Evolutionary conservation across 1,284 basidiomycete genomes (phyloP).

Genomic region (Phellopilus nigrolimitatus): DNA sequence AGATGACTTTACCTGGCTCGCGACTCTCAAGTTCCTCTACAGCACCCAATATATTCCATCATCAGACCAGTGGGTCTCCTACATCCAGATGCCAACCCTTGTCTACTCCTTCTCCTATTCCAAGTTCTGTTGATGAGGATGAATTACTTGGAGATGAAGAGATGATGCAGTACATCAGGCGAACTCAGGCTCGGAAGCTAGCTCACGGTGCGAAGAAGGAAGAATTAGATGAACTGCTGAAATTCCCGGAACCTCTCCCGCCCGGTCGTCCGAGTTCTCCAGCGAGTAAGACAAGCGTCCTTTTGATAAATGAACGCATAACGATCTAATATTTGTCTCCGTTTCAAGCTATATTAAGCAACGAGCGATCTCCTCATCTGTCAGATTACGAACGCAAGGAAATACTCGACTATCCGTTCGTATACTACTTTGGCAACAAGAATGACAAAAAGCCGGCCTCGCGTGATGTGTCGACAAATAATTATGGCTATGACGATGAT

Average conservation of each 20-base stretch:
- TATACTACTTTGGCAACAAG: conserved; percentile 81
- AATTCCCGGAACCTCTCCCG: conserved; percentile 86
- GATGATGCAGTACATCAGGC: conserved; percentile 91
- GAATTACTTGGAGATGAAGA: conserved; percentile 91
- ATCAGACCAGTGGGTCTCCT: conserved; percentile 55
- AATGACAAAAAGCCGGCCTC: conserved; percentile 80
- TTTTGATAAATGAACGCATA: conserved; percentile 11
- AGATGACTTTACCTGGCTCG: conserved; percentile 57
- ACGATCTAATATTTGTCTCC: conserved; percentile 17
- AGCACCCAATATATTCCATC: conserved; percentile 49
- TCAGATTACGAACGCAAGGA: conserved; percentile 90
- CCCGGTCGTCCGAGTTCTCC: conserved; percentile 71
- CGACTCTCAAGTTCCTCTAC: conserved; percentile 49
- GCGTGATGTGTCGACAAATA: conserved; percentile 73
- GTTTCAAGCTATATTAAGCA: conserved; percentile 58
- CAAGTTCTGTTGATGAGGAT: conserved; percentile 80
- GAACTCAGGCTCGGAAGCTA: conserved; percentile 86
- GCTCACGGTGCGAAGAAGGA: conserved; percentile 80
- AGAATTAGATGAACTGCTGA: conserved; percentile 84
- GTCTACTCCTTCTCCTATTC: conserved; percentile 77
- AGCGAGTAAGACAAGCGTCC: conserved; percentile 49
- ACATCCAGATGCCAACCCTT: conserved; percentile 71
- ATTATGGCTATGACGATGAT: conserved; percentile 97
- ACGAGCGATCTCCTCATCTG: conserved; percentile 57
- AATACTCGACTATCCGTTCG: conserved; percentile 80